Base-by-base conservation (phyloP, 371 early-diverging fungal genomes). In the Circinella minor region DNA sequence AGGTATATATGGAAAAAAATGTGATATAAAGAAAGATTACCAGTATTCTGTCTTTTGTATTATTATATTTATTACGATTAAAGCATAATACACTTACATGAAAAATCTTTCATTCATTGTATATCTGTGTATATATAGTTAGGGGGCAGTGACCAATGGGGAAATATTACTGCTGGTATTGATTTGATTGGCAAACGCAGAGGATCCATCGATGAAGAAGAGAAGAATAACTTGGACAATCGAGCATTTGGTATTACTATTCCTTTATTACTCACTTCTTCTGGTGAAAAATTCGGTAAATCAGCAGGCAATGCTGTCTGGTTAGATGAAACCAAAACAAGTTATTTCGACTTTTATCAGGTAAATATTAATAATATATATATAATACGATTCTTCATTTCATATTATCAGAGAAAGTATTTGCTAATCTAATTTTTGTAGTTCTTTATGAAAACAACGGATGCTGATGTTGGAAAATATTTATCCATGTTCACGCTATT, bases 81-180 rank as follows among this genome's bases (percentile, higher is more conserved):
- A 27, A 27, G 27, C 27, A 27, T 27, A 27, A 1, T 27, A 27
- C 2, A 27, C 27, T 27, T 34, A 54, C 37, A 46, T n/a, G 65
- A 13, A 15, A 1, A n/a, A 17, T 55, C 9, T 43, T 10, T 36
- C 34, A 18, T 15, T 36, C 9, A 11, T 43, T 43, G 11, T 6
- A 43, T 6, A 43, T 43, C 6, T 43, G 43, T 43, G 3, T 43
- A 43, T 51, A 54, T 78, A 39, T 82, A 95, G 91, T 63, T 97
- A 20, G 98, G 98, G 36, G 98, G 98, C n/a, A 93, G 91, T 69
- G 98, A 98, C 74, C 98, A 98, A 74, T 97, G 98, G 98, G 98
- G 98, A 3, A 98, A 98, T 74, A 98, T 98, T 67, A 89, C 91
- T 0, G 94, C 98, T 1, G 98, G 98, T 36, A 93, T 95, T 46